phyloP scores from a whole-genome alignment of 2,329 filamentous ascomycete species.

The Phaeosphaeriaceae sp. region DNA sequence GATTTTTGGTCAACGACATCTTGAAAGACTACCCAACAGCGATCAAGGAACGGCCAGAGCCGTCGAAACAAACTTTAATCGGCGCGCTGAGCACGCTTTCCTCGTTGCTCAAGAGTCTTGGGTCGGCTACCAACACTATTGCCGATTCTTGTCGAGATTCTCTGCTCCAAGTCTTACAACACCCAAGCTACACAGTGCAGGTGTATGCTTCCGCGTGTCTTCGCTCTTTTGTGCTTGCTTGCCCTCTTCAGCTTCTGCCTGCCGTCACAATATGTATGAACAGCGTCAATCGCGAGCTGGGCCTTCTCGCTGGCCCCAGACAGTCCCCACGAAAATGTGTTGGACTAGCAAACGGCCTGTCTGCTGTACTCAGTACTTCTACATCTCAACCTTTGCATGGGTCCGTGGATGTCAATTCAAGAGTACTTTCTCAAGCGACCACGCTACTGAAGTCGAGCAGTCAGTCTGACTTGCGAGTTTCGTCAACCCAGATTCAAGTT shows the following conservation, averaged over 20 bases:
- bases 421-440: conserved; percentile 88
- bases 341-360: conserved; percentile 89
- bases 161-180: conserved; percentile 86
- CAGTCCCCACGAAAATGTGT: conserved; percentile 84
- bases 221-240: conserved; percentile 85
- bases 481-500: conserved; percentile 94
- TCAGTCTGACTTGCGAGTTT: conserved; percentile 86
- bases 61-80: conserved; percentile 83
- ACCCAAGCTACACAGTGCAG: conserved; percentile 96
- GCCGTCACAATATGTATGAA: conserved; percentile 97
- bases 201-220: conserved; percentile 86
- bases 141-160: conserved; percentile 86
- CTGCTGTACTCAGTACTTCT: conserved; percentile 88
- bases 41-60: conserved; percentile 84
- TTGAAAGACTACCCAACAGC: conserved; percentile 94
- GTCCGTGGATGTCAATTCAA: conserved; percentile 92
- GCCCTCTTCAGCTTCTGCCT: conserved; percentile 87
- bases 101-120: conserved; percentile 78
- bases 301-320: conserved; percentile 73
- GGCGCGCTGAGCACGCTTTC: conserved; percentile 79
- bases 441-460: conserved; percentile 90
- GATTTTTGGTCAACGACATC: conserved; percentile 81
- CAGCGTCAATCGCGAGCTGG: conserved; percentile 85
- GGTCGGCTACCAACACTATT: conserved; percentile 79
- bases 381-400: conserved; percentile 88